Evolutionary conservation across 164 flowering plant species (phyloP), one percentile per base, ranked within the genome.

Genomic region (Sedum album): DNA sequence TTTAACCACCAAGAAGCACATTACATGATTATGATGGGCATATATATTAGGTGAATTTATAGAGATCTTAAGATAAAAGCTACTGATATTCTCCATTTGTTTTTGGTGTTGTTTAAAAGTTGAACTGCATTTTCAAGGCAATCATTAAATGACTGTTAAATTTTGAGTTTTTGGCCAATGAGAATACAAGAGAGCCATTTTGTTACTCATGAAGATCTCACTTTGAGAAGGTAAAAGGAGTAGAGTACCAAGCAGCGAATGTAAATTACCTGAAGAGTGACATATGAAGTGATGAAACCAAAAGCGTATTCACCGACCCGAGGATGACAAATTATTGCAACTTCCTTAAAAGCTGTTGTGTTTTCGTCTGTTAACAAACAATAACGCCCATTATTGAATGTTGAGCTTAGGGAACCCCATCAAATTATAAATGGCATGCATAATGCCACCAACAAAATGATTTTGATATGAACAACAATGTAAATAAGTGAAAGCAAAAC

Each of bases 301-400:
- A 90, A 85, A 60, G 96, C 96, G 78, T 90, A 90, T 88, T 90
- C 96, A 72, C 96, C 96, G 72, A 90, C 75, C 28, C 92, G 90
- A 62, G 96, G 96, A 82, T 90, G 96, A 76, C 92, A 84, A 65
- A 90, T 90, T 69, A 90, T 88, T 68, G 93, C 96, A 62, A 90
- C 96, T 79, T 90, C 96, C 80, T 90, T 90, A 72, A 90, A 90
- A 48, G 96, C 96, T 51, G 87, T 90, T 0, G 88, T 76, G 66
- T 88, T 91, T 77, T 91, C 93, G 76, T 87, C 67, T 65, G 67
- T 30, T 36, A 41, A 31, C 36, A 65, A 36, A 36, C 48, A 36
- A 30, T 57, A 28, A 30, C 33, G 62, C 15, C 13, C 62, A 57
- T 26, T 3, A 11, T 28, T 13, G 2, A 25, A 21, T 23, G 57